phyloP scores from a whole-genome alignment of 768 basidiomycete species.

The Leccinum boreale region DNA sequence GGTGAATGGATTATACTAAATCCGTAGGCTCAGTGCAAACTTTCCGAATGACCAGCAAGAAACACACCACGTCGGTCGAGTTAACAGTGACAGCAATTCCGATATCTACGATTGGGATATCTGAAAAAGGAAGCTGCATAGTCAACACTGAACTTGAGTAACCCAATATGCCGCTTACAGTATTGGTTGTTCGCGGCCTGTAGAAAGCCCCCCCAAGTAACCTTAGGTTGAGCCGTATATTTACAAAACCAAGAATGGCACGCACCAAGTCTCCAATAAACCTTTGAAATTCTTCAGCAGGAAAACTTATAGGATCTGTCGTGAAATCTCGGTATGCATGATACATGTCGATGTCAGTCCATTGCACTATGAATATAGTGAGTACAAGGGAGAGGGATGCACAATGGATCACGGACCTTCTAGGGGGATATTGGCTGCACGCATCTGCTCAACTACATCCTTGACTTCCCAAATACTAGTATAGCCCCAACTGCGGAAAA shows the following conservation, averaged over 20 bases:
- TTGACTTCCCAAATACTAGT: constrained; percentile 48
- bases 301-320: constrained; percentile 59
- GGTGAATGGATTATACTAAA: constrained; percentile 63
- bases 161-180: constrained; percentile 9
- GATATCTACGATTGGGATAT: constrained; percentile 69
- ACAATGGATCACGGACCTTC: constrained; percentile 45
- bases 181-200: constrained; percentile 23
- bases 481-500: constrained; percentile 40
- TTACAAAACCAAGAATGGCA: not conserved
- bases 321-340: constrained; percentile 71
- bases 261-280: constrained; percentile 57
- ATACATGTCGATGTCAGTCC: constrained; percentile 74
- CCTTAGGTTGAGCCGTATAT: not conserved
- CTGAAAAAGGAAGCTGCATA: constrained; percentile 24
- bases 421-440: constrained; percentile 64
- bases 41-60: not conserved
- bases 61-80: constrained; percentile 56
- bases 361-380: constrained; percentile 47
- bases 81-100: constrained; percentile 55
- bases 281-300: constrained; percentile 45
- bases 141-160: not conserved
- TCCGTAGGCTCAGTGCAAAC: not conserved
- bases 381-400: not conserved
- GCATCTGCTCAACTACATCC: constrained; percentile 53
- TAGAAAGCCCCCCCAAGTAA: not conserved